Evolutionary conservation across 1,284 basidiomycete species (phyloP), one percentile per base, ranked within the genome.

Genomic region (Tilletia horrida): DNA sequence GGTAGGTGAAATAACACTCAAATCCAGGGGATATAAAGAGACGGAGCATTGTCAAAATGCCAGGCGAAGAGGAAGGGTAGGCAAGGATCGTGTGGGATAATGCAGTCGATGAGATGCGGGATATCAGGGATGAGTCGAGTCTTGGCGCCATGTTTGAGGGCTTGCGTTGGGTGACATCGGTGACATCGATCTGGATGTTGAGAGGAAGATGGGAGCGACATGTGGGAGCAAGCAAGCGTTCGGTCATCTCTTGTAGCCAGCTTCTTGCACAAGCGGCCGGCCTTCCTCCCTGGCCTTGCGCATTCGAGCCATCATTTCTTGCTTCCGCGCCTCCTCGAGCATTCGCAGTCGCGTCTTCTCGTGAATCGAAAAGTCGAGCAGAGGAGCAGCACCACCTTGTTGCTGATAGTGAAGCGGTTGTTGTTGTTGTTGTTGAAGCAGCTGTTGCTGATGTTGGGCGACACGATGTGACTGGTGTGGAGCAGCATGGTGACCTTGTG

Each of bases 261-360:
- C 29, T 18, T 59, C 57, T 45, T 48, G 40, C 21, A 55, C 63
- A 52, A 48, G 40, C 63, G 42, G 23, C 23, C 50, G 40, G 9
- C 63, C 50, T 11, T 47, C 48, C 40, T 42, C 44, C 62, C 31
- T 62, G 7, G 42, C 61, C 61, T 29, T 62, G 21, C 61, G 21
- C 55, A 59, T 40, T 16, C 55, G 25, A 25, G 31, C 55, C 25
- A 31, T 7, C 55, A 59, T 52, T 27, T 52, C 55, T 27, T 29
- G 23, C 55, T 35, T 40, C 29, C 55, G 27, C 55, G 29, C 55
- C 55, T 31, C 55, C 29, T 40, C 27, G 9, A 31, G 13, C 55
- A 40, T 31, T 16, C 55, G 29, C 55, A 40, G 27, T 14, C 55
- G 18, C 27, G 55, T 40, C 55, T 59, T 40, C 55, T 59, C 55